These are phyloP conservation scores for Stagonosporopsis rhizophila DNA, from an alignment of 2,329 filamentous ascomycete genomes.

Conservation along the genomic window DNA sequence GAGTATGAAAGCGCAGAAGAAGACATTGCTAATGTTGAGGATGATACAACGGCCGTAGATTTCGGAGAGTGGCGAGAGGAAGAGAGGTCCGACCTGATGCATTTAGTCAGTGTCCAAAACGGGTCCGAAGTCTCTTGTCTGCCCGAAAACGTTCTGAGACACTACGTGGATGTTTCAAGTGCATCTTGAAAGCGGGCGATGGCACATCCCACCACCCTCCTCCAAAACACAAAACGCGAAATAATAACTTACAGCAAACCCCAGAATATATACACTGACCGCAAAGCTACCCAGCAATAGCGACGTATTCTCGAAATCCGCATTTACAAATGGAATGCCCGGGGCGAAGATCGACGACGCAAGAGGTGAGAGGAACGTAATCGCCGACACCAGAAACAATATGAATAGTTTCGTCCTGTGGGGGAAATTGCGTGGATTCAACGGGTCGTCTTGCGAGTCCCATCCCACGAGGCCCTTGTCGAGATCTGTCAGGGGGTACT, in stretches of 20 bases:
- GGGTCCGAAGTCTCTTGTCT: background rate
- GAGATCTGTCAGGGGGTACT: constrained; percentile 43
- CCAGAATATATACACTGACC: constrained; percentile 47
- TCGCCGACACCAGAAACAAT: constrained; percentile 37
- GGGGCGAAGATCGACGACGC: constrained; percentile 49
- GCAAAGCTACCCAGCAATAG: constrained; percentile 40
- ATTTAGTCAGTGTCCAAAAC: constrained; percentile 15
- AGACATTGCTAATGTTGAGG: constrained; percentile 51
- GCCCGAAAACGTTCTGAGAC: background rate
- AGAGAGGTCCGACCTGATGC: constrained; percentile 38
- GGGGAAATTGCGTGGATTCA: constrained; percentile 44
- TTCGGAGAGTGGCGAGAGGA: constrained; percentile 45
- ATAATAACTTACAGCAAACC: constrained; percentile 35
- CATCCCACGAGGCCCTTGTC: constrained; percentile 47
- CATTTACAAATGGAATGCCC: constrained; percentile 39
- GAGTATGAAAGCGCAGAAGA: constrained; percentile 60
- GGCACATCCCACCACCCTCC: background rate
- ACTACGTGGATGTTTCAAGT: background rate
- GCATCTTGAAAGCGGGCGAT: background rate
- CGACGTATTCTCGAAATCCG: constrained; percentile 43
- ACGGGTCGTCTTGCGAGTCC: constrained; percentile 44
- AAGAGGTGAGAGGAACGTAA: constrained; percentile 46
- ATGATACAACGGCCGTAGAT: constrained; percentile 45
- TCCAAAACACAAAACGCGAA: background rate
- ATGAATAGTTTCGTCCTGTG: constrained; percentile 37